Base-by-base conservation (phyloP, 805 yeast species). In the Ascoidea tarda region DNA sequence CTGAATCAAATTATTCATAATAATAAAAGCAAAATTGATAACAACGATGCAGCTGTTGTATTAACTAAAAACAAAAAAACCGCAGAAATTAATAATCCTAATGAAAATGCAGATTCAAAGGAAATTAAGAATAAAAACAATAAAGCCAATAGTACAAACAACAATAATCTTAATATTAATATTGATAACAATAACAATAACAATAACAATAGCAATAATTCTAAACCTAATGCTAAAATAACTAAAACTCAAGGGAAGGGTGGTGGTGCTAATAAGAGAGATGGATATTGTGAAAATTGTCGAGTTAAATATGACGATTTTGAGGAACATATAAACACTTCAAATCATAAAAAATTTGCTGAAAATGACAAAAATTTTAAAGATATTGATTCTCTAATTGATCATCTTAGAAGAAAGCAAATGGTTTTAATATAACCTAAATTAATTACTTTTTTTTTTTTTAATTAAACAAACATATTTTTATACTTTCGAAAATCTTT, bases 281-380 rank as follows among this genome's bases (percentile, higher is more conserved):
- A 91, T 0, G 97, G 97, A 0, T 90, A 87, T 66, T 91, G 99
- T 68, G 99, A 91, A 64, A 91, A 91, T 63, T 91, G 99, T 67
- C 73, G 91, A 31, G 84, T 84, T 55, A 82, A 82, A 63, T 91
- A 85, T 63, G 90, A 85, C 51, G 78, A 79, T 58, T 82, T 89
- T 61, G 86, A 81, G 32, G 86, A 79, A 53, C 99, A 91, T 64
- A 77, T 87, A 46, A 60, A 62, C 33, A 74, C 87, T 31, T 77
- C 76, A 44, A 77, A 82, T 57, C 99, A 91, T 64, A 72, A 84
- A 50, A 77, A 78, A 52, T 90, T 88, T 69, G 97, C 97, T 3
- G 68, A 71, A 48, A 79, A 84, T 59, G 80, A 78, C 60, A 64
- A 68, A 12, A 87, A 89, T 63, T 91, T 90, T 66, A 74, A 67